Evolutionary conservation across 345 rosid genomes (phyloP), one percentile per base, ranked within the genome.

Genomic region (Geranium brycei): DNA sequence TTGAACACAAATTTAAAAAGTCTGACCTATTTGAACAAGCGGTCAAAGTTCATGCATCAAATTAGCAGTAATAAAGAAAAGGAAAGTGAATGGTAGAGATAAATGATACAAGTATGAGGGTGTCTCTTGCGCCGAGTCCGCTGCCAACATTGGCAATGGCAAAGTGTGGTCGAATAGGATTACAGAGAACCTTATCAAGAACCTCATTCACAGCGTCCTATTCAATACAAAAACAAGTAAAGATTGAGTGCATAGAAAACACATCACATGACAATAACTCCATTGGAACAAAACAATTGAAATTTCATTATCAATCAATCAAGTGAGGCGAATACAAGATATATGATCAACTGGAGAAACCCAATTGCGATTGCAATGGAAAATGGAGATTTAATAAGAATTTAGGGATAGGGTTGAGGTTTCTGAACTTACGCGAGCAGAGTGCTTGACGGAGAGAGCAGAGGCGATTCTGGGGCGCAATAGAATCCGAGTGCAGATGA

Each of bases 91-190:
- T 51, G 11, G 5, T 5, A 19, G 56, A 23, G 64, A 51, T 23
- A 28, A 18, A 47, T 18, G 74, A 23, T 75, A 86, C 92, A 59
- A 41, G 61, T 19, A 53, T 23, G 31, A 77, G 78, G 60, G 70
- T 61, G 31, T 0, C 7, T 17, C 60, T 16, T 68, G 74, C 15
- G 67, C 5, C 4, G 63, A 60, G 62, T 31, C 53, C 59, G 19
- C 3, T 11, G 51, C 69, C 76, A 64, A 67, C 75, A 41, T 64
- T 69, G 31, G 81, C 88, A 62, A 83, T 76, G 51, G 82, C 88
- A 62, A 88, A 88, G 64, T 83, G 76, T 6, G 91, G 91, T 41
- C 81, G 73, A 56, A 88, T 82, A 0, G 95, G 91, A 70, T 80
- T 67, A 1, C 83, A 75, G 10, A 88, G 78, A 63, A 78, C 87